Evolutionary conservation across 257 asterid species (phyloP), one percentile per base, ranked within the genome.

Genomic region (Scutellaria barbata): DNA sequence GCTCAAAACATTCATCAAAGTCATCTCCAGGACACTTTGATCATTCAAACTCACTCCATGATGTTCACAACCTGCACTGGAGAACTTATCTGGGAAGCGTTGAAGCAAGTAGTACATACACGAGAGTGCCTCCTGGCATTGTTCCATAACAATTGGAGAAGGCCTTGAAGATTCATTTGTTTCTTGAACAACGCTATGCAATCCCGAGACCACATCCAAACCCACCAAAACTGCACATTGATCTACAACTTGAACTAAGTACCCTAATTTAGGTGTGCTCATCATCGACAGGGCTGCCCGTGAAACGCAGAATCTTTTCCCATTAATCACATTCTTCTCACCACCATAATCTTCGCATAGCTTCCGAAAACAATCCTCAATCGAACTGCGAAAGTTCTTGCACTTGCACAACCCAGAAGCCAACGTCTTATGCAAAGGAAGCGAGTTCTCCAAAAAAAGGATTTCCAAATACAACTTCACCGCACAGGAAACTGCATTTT

Each of bases 51-150:
- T 66, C 72, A 56, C 11, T 20, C 68, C 85, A 66, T 51, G 51
- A 25, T 45, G 46, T 67, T 25, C 74, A n/a, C 61, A 61, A 45
- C 59, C 71, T 10, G 11, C 56, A 59, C 60, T 56, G 41, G 42
- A 20, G 43, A 94, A 88, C 79, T 75, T 86, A 13, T 43, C 77
- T 0, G 99, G 99, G 75, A 86, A 91, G 30, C 98, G 95, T 72
- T 90, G 99, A 40, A 94, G 88, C 86, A 91, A 71, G 87, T 94
- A 94, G 76, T 91, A 94, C 83, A 89, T 52, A 81, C 99, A 91
- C 14, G 99, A 94, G 65, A 94, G 87, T 5, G 99, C 96, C 78
- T 94, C 99, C 83, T 94, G 97, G 80, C 96, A 94, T 66, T 94
- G 97, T 61, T 91, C 98, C 96, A 94, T 88, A 37, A 91, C 96